Evolutionary conservation across 192 early-diverging fungal species (phyloP), one percentile per base, ranked within the genome.

Genomic region (Coemansia sp.): DNA sequence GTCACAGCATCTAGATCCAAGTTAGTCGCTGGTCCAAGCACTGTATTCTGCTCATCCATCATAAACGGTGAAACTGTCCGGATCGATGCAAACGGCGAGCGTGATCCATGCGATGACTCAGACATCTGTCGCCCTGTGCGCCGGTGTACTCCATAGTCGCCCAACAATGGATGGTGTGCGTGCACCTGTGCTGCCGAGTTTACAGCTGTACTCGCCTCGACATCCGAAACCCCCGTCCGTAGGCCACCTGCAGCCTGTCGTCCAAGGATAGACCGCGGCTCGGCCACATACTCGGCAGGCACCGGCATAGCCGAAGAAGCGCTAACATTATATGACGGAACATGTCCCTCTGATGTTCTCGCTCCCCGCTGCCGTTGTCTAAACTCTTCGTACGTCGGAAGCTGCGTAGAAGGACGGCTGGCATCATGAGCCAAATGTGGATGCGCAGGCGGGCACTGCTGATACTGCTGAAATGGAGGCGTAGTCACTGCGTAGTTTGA

Each of bases 31-130:
- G 59, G n/a, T 6, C 37, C 19, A 21, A 12, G 58, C 34, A 5
- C 28, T 17, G 44, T 22, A 26, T 23, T 38, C 8, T 57, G 51
- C 17, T 66, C 57, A 5, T 58, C 34, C 17, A 78, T 31, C 19
- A 78, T 44, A 14, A 72, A 47, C 1, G 75, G 75, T 12, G 69
- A 72, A 20, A 78, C 65, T 1, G 75, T 72, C 17, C 65, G 70
- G 26, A 78, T 72, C 3, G 75, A 78, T 3, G 75, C 66, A 66
- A 78, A 78, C 5, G 75, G 75, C 59, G 75, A 78, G 12, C 66
- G 46, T 36, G 62, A 56, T 14, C 58, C 69, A n/a, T 52, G 21
- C 25, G 65, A 64, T 42, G 57, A 71, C 9, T 50, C 59, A 36
- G 57, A 34, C 50, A 46, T 34, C 14, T 40, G 20, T n/a, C 38